Percentiles rank a stretch among this genome's conserved stretches.
phyloP scores from a whole-genome alignment of 441 rosid genomes.

The Dalechampia spathulata region DNA sequence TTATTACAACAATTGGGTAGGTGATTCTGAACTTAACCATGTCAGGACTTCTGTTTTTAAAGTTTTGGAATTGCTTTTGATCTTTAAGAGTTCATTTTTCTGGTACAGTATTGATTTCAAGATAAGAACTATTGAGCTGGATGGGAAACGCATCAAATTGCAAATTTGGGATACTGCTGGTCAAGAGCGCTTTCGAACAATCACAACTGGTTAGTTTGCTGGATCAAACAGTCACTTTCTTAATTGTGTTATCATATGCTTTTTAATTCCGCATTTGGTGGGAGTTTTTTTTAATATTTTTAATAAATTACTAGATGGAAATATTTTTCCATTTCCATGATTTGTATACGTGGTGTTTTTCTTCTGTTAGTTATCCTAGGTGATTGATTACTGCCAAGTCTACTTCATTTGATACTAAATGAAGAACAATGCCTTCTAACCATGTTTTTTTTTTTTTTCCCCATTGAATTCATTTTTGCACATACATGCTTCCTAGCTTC shows the following conservation, averaged over 20 bases:
- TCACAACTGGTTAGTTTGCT: constrained; percentile 73
- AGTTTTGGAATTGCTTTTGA: not conserved
- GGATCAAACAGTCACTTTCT: not conserved
- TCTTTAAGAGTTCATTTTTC: not conserved
- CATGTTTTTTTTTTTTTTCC: too few species aligned
- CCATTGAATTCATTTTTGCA: not conserved
- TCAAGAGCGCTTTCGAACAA: constrained; percentile 91
- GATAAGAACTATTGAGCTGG: constrained; percentile 89
- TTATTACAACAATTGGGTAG: constrained; percentile 16
- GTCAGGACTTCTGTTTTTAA: not conserved
- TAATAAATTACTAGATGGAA: not conserved
- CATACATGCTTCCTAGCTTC: not conserved
- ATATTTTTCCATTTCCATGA: too few species aligned
- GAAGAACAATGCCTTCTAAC: too few species aligned
- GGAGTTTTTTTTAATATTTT: not conserved
- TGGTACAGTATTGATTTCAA: constrained; percentile 72
- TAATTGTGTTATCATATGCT: not conserved
- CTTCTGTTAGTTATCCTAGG: too few species aligned
- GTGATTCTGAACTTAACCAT: not conserved
- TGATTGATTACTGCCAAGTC: too few species aligned
- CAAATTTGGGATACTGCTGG: constrained; percentile 99
- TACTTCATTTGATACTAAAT: too few species aligned
- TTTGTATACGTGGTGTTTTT: too few species aligned
- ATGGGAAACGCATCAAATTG: constrained; percentile 84
- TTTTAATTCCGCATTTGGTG: not conserved